Conservation (phyloP, 768 basidiomycete species). For the Tephrocybe rancida region DNA sequence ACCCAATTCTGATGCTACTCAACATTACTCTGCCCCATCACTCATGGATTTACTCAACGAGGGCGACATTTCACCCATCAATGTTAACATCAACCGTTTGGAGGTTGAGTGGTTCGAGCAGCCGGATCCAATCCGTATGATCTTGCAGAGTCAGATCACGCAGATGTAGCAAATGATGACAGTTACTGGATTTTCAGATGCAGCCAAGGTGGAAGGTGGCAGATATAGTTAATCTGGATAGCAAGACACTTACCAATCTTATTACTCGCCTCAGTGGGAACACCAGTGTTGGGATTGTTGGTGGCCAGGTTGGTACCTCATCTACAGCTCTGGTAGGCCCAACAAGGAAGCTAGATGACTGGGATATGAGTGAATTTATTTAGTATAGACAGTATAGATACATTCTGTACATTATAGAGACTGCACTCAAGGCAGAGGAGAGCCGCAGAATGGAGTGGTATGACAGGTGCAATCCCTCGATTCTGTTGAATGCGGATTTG, state of each 20-base stretch:
- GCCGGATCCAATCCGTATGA: neutral
- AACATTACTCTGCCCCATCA: neutral
- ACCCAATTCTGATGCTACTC: too few relatives aligned
- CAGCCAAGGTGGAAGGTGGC: neutral
- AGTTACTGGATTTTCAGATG: neutral
- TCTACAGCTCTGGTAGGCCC: neutral
- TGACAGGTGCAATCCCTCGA: too few relatives aligned
- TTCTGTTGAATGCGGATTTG: too few relatives aligned
- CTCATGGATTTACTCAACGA: slow-evolving; percentile 3
- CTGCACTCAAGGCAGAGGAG: too few relatives aligned
- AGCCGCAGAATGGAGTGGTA: too few relatives aligned
- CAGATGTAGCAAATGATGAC: slow-evolving; percentile 3
- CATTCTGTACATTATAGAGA: too few relatives aligned
- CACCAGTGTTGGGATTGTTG: neutral
- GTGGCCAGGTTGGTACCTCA: neutral
- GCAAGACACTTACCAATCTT: neutral
- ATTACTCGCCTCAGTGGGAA: neutral
- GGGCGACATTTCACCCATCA: neutral
- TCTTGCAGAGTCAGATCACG: neutral
- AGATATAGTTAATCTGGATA: neutral
- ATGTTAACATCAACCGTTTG: neutral
- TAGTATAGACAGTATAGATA: too few relatives aligned
- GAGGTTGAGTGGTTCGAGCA: slow-evolving; percentile 1
- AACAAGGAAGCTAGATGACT: neutral
- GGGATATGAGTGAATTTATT: slow-evolving; percentile 1